Conservation (phyloP, 176 grass and related monocot genomes). For the Metroxylon sagu region DNA sequence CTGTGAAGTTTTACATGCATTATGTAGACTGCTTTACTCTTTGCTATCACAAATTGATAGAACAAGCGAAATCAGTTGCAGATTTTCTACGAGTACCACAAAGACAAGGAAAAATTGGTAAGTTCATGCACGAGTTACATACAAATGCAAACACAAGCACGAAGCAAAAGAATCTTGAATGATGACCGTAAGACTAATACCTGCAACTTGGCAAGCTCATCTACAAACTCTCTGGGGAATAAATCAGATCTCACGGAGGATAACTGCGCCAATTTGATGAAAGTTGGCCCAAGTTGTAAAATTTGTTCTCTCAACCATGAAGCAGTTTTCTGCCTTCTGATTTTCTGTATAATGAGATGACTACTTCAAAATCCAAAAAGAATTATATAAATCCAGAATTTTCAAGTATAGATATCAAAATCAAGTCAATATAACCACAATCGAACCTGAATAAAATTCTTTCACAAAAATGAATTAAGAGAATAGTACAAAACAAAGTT, state of each 20-base stretch:
- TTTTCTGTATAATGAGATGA: constrained; percentile 46
- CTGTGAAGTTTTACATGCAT: too few relatives aligned
- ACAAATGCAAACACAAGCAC: background rate
- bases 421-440: too few relatives aligned
- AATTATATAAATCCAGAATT: too few relatives aligned
- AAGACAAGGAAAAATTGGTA: background rate
- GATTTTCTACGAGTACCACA: too few relatives aligned
- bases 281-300: constrained; percentile 84
- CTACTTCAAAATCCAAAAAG: too few relatives aligned
- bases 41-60: too few relatives aligned
- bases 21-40: too few relatives aligned
- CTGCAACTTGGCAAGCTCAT: constrained; percentile 94
- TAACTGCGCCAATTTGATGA: constrained; percentile 91
- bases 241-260: constrained; percentile 96
- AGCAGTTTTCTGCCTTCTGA: constrained; percentile 58
- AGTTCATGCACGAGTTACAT: background rate
- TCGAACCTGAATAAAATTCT: too few relatives aligned
- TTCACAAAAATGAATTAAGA: too few relatives aligned
- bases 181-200: constrained; percentile 22
- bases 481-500: too few relatives aligned
- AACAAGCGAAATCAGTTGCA: too few relatives aligned
- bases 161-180: background rate
- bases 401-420: too few relatives aligned
- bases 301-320: constrained; percentile 95
- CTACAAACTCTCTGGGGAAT: constrained; percentile 76